Percentiles rank a stretch among this genome's conserved stretches.
phyloP scores from a whole-genome alignment of 345 rosid species.

The Garcia nutans region DNA sequence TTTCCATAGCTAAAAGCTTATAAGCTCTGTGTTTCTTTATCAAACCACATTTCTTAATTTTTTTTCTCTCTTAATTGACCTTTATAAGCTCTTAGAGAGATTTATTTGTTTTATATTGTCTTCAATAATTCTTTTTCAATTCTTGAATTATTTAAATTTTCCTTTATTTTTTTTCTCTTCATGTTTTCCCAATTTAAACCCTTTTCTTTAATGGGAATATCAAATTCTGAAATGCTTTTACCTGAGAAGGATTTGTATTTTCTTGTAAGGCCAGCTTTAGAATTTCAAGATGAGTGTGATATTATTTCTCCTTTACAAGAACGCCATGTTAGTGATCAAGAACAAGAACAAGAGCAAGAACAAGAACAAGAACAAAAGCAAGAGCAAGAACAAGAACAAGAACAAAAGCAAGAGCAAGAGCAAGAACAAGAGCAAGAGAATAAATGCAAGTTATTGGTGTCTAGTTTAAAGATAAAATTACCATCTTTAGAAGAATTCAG shows the following conservation, averaged over 20 bases:
- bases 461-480: slow-evolving; percentile 38
- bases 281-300: slow-evolving; percentile 32
- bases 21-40: background rate
- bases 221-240: slow-evolving; percentile 41
- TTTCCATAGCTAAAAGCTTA: slow-evolving; percentile 27
- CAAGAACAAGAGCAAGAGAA: slow-evolving; percentile 29
- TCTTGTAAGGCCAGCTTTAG: slow-evolving; percentile 33
- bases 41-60: background rate
- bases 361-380: slow-evolving; percentile 9
- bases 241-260: slow-evolving; percentile 44
- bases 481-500: slow-evolving; percentile 32
- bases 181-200: slow-evolving; percentile 30
- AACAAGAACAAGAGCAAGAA: background rate
- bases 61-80: background rate
- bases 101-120: too few species aligned
- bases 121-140: too few species aligned
- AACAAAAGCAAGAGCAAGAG: too few species aligned
- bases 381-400: too few species aligned
- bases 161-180: background rate
- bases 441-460: slow-evolving; percentile 23
- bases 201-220: slow-evolving; percentile 30
- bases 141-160: too few species aligned
- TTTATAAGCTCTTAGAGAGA: too few species aligned
- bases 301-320: slow-evolving; percentile 26
- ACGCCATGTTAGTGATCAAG: background rate